These are phyloP conservation scores for Ustilago cynodontis DNA, from an alignment of 1,284 basidiomycete genomes.

Conservation along the genomic window DNA sequence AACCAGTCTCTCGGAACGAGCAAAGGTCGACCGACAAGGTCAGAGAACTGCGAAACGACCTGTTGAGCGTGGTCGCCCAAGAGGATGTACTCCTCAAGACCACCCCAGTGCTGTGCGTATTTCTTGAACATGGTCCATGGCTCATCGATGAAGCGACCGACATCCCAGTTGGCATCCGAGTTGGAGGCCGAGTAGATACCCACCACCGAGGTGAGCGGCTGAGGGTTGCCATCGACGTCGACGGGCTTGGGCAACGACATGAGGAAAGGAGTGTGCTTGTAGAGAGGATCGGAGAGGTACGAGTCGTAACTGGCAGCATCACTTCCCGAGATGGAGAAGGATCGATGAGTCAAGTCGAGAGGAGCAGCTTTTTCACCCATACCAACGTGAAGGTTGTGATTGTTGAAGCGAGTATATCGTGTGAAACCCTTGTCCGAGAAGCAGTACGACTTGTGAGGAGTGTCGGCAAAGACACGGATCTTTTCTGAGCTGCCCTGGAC, in stretches of 20 bases:
- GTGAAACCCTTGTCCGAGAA: slow-evolving; percentile 70
- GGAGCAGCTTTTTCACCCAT: slow-evolving; percentile 72
- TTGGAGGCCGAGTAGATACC: slow-evolving; percentile 71
- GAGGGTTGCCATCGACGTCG: slow-evolving; percentile 42
- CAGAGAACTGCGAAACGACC: slow-evolving; percentile 66
- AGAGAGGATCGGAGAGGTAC: slow-evolving; percentile 71
- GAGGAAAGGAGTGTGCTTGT: slow-evolving; percentile 72
- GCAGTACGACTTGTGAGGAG: slow-evolving; percentile 70
- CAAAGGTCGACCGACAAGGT: slow-evolving; percentile 70
- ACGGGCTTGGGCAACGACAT: slow-evolving; percentile 66
- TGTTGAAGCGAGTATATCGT: slow-evolving; percentile 52
- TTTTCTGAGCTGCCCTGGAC: slow-evolving; percentile 42
- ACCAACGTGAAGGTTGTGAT: slow-evolving; percentile 69
- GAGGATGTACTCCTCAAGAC: slow-evolving; percentile 71
- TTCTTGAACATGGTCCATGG: slow-evolving; percentile 71
- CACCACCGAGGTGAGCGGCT: slow-evolving; percentile 63
- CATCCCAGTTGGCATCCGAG: slow-evolving; percentile 70
- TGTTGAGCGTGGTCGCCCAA: slow-evolving; percentile 68
- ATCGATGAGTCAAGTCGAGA: slow-evolving; percentile 69
- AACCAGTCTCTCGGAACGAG: slow-evolving; percentile 71
- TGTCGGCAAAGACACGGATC: slow-evolving; percentile 67
- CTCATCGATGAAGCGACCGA: slow-evolving; percentile 71
- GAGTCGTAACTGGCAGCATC: slow-evolving; percentile 72
- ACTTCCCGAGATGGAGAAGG: slow-evolving; percentile 68
- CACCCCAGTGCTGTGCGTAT: slow-evolving; percentile 71